phyloP scores from a whole-genome alignment of 2,329 filamentous ascomycete species.

The Cladosporium sp. region DNA sequence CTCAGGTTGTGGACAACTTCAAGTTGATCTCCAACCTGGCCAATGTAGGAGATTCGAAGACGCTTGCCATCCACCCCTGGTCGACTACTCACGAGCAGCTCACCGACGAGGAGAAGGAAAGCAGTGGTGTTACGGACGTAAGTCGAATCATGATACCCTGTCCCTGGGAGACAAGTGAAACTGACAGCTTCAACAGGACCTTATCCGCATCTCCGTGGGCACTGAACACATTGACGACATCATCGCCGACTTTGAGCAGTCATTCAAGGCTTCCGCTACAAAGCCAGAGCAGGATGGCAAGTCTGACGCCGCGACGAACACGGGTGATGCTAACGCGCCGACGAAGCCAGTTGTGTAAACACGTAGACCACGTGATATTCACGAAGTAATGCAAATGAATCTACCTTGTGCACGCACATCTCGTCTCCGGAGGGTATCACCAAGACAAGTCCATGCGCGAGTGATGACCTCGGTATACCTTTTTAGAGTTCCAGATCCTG shows the following conservation, averaged over 20 bases:
- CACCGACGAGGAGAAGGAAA: constrained; percentile 74
- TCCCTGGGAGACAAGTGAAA: neutral
- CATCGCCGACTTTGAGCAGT: constrained; percentile 91
- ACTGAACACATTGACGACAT: constrained; percentile 98
- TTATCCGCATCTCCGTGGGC: constrained; percentile 92
- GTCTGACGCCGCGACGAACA: constrained; percentile 30
- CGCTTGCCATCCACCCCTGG: constrained; percentile 92
- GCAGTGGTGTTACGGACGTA: constrained; percentile 71
- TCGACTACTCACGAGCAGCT: constrained; percentile 94
- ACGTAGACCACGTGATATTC: neutral
- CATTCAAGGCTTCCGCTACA: constrained; percentile 64
- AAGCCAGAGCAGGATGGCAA: constrained; percentile 40
- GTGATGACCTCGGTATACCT: neutral
- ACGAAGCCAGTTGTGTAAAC: constrained; percentile 28
- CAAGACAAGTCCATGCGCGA: neutral
- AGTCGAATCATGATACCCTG: neutral
- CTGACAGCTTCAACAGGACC: constrained; percentile 59
- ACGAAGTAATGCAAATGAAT: neutral
- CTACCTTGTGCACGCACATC: neutral
- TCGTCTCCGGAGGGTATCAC: neutral
- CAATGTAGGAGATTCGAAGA: constrained; percentile 96
- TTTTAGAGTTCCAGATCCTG: constrained; percentile 4
- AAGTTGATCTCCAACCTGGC: constrained; percentile 94
- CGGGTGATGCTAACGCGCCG: constrained; percentile 30
- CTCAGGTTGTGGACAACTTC: constrained; percentile 88